Evolutionary conservation across 208 protist species (phyloP), one percentile per base, ranked within the genome.

Genomic region (Trypanosoma scelopori): DNA sequence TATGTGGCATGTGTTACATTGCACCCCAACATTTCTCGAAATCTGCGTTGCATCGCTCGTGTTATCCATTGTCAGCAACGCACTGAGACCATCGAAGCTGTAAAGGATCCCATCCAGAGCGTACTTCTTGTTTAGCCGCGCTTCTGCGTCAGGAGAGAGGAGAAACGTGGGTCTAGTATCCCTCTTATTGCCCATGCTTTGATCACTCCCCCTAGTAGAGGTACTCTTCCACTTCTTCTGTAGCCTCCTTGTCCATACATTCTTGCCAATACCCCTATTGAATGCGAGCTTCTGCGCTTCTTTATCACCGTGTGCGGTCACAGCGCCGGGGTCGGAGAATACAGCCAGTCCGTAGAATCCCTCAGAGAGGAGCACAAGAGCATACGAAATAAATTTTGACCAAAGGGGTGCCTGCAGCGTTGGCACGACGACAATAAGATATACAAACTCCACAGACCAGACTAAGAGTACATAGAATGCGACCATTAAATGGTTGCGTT

Each of bases 391-490:
- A 15, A 74, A 22, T 63, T 92, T 92, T 1, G 79, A 91, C 18
- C 53, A 30, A 23, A 75, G 1, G 0, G 81, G 66, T 0, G 81
- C 78, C 27, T 81, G 20, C 43, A 94, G 66, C 16, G 71, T 65
- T 1, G 85, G 86, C 20, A 95, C 65, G 37, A 74, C 65, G 32
- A 85, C 37, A 30, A 85, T 55, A 2, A 96, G 67, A 71, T 95
- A 97, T 3, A 95, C 47, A 20, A 80, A 61, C 60, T 96, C 88
- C 55, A 87, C 86, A 41, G 82, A 76, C 78, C 82, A 89, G n/a
- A 95, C 89, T 4, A 97, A 74, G 0, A 76, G 60, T 55, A 92
- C 61, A 69, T 97, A 97, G 43, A 94, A 90, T n/a, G 81, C 50
- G 30, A 94, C 82, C 69, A 96, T 91, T 49, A 85, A 74, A 69